A percentile compares a stretch with the other conserved stretches of the same genome.
Conservation (phyloP, 2,329 filamentous ascomycete species). For the Pezicula carpinea region DNA sequence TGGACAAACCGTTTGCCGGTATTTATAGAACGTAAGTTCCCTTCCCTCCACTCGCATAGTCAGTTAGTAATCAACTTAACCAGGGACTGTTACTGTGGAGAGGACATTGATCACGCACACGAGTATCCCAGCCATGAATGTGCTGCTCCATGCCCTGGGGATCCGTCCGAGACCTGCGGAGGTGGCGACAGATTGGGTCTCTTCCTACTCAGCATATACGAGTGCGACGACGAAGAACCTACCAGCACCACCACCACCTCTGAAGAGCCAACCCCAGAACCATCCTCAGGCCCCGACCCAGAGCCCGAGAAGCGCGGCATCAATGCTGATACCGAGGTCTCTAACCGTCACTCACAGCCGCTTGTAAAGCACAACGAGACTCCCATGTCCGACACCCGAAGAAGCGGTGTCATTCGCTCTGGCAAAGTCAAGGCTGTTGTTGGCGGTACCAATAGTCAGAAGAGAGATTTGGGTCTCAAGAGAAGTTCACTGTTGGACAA, state of each 20-base stretch:
- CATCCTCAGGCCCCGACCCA: background rate
- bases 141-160: background rate
- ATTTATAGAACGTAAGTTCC: conserved; percentile 1
- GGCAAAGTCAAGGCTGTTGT: background rate
- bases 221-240: background rate
- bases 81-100: conserved; percentile 1
- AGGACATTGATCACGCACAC: background rate
- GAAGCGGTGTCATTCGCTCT: background rate
- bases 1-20: background rate
- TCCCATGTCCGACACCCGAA: background rate
- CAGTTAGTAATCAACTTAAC: background rate
- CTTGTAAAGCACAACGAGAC: background rate
- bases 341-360: background rate
- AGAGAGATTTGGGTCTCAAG: background rate
- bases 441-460: background rate
- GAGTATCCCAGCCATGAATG: background rate
- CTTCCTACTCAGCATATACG: background rate
- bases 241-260: background rate
- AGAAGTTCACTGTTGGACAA: background rate
- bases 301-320: background rate
- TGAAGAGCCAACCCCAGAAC: background rate
- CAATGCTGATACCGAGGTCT: background rate
- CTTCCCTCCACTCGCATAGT: background rate
- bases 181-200: background rate
- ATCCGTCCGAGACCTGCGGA: background rate